phyloP scores from a whole-genome alignment of 768 basidiomycete genomes.

The Boletus huronensis region DNA sequence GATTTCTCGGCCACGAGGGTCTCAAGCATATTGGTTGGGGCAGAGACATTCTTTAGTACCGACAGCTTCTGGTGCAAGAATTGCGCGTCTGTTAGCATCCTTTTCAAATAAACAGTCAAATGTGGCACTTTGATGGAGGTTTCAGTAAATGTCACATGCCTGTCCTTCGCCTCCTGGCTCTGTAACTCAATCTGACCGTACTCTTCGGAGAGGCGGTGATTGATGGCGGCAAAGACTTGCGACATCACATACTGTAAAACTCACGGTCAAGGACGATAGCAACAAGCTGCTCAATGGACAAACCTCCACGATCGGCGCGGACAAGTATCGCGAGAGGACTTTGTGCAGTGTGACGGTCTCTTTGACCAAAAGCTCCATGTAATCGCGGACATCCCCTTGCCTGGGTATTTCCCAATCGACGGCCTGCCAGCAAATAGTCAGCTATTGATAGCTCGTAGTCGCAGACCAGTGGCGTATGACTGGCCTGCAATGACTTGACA shows the following conservation, averaged over 20 bases:
- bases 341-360: slow-evolving; percentile 96
- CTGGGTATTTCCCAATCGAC: slow-evolving; percentile 75
- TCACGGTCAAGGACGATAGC: slow-evolving; percentile 8
- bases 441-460: neutral
- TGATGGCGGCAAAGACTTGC: slow-evolving; percentile 91
- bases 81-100: slow-evolving; percentile 75
- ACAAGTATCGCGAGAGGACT: slow-evolving; percentile 87
- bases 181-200: slow-evolving; percentile 80
- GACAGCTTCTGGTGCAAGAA: slow-evolving; percentile 76
- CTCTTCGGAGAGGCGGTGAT: slow-evolving; percentile 85
- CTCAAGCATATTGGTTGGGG: slow-evolving; percentile 76
- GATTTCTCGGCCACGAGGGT: slow-evolving; percentile 80
- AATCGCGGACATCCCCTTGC: slow-evolving; percentile 68
- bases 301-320: slow-evolving; percentile 79
- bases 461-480: slow-evolving; percentile 14
- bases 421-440: slow-evolving; percentile 39
- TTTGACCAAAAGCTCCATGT: slow-evolving; percentile 90
- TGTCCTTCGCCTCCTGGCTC: slow-evolving; percentile 77
- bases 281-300: slow-evolving; percentile 11
- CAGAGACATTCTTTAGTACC: slow-evolving; percentile 66
- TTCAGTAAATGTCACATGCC: slow-evolving; percentile 42
- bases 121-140: slow-evolving; percentile 5
- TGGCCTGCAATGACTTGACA: slow-evolving; percentile 76
- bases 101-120: slow-evolving; percentile 33
- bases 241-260: slow-evolving; percentile 79